Base-by-base conservation (phyloP, 257 asterid genomes). In the Gentiana macrophylla region DNA sequence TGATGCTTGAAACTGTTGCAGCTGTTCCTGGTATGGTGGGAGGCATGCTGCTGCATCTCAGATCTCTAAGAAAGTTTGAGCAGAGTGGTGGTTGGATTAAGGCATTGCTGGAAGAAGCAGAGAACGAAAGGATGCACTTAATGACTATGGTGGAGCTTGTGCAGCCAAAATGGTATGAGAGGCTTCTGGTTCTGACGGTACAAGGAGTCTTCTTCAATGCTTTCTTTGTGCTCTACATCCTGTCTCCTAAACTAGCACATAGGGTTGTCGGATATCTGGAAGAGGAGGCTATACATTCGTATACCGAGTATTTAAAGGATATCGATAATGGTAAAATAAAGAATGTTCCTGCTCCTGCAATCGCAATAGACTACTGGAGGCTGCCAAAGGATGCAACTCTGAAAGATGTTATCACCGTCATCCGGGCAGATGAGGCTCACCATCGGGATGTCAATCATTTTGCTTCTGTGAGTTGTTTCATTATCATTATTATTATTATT, bases 1-100 rank as follows among this genome's bases (percentile, higher is more conserved):
- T 86, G 97, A 86, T 89, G 97, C 89, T 89, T 46, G 97, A 89
- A 73, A 89, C 97, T 2, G 97, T 89, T 68, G 97, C 97, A 3
- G 97, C 93, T 6, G 97, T 89, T 66, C 95, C 95, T 8, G 97
- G 97, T 51, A 86, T 89, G 94, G 94, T 86, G 9, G 97, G 95
- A 54, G 97, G 95, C 41, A 69, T 86, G 94, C 80, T 86, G 62
- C 55, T 84, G 74, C 97, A 89, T 53, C 84, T 89, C 43, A 78
- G 84, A 69, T 89, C 95, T 4, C 76, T 89, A 43, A 93, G 95
- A 59, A 89, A 76, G 64, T 89, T 89, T 32, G 72, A 89, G 74
- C 95, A 86, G 4, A 89, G 95, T 49, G 97, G 97, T 32, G 95
- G 97, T 15, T 89, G 97, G 97, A 86, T 89, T 52, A 89, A 89